Base-by-base conservation (phyloP, 2,329 filamentous ascomycete species). In the Pestalotiopsis sp. region DNA sequence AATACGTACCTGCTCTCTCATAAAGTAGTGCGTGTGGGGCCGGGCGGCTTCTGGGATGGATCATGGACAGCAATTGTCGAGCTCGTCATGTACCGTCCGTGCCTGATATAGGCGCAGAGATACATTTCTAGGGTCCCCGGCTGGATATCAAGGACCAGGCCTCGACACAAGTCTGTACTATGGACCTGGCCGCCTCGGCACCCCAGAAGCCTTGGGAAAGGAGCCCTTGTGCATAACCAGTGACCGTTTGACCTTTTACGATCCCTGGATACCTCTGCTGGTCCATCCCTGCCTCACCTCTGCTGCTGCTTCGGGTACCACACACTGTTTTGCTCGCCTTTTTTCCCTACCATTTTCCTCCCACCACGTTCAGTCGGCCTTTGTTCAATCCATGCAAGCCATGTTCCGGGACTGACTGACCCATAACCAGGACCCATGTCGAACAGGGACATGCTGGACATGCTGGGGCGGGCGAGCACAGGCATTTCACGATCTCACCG, bases 221-320 rank as follows among this genome's bases (percentile, higher is more conserved):
- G 45, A 52, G 45, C 45, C 61, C 61, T 65, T 70, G 71, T 68
- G 67, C 74, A 75, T 74, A 71, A 77, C 56, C 62, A 69, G 62
- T 76, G 74, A 76, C 77, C 78, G 79, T 81, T 81, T 81, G 78
- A 78, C 74, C 77, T 79, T 75, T 71, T 77, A 74, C 77, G 77
- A 82, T 81, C 79, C 78, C 74, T 75, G 73, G 73, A 61, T 62
- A 62, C 59, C 20, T 62, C 27, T 52, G 17, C 17, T 20, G 17
- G 17, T 13, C 13, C 36, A 67, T 67, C 65, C 65, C 39, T 75
- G 74, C 73, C 27, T 75, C 76, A 76, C 74, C 76, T 76, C 76
- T 75, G 75, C 72, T 76, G 73, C 72, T 71, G 69, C 45, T 52
- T 52, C 14, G 45, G 17, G 45, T 52, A 52, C 45, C 45, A 9